These are phyloP conservation scores for Fomitopsis pulvina DNA, from an alignment of 768 basidiomycete species.

Conservation along the genomic window DNA sequence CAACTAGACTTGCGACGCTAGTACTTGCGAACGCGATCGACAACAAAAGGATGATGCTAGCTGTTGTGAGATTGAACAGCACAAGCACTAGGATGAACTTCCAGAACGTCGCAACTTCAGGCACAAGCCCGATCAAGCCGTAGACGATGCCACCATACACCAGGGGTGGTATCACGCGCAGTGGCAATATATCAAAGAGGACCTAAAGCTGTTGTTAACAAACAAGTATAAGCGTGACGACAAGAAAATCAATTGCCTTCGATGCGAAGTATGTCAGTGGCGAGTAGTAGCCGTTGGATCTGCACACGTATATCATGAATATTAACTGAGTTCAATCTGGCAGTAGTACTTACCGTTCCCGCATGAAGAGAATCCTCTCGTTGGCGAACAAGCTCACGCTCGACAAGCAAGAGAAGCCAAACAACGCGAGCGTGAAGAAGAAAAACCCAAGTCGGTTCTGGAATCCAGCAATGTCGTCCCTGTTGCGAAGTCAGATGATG, in stretches of 20 bases:
- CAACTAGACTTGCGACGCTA: constrained; percentile 88
- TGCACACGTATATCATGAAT: constrained; percentile 23
- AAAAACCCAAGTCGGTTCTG: constrained; percentile 93
- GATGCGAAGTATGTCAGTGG: constrained; percentile 95
- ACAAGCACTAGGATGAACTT: constrained; percentile 96
- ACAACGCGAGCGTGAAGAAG: constrained; percentile 95
- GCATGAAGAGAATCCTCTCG: constrained; percentile 94
- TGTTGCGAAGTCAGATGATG: constrained; percentile 16
- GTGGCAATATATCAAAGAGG: constrained; percentile 92
- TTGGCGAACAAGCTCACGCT: constrained; percentile 92
- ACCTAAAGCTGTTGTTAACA: constrained; percentile 39
- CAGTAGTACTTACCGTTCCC: constrained; percentile 72
- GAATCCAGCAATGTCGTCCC: constrained; percentile 94
- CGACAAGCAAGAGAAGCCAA: constrained; percentile 94
- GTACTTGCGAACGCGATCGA: constrained; percentile 85
- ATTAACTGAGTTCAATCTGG: not conserved
- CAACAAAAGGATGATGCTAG: constrained; percentile 84
- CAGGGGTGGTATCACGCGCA: constrained; percentile 91
- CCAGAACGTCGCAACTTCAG: constrained; percentile 88
- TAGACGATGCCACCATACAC: constrained; percentile 96
- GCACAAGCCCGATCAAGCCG: constrained; percentile 90
- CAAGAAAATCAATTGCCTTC: constrained; percentile 44
- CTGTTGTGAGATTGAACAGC: constrained; percentile 94
- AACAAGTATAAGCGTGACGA: not conserved
- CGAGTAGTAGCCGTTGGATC: constrained; percentile 96